Evolutionary conservation across 768 basidiomycete genomes (phyloP), one percentile per base, ranked within the genome.

Genomic region (Kwoniella dejecticola): DNA sequence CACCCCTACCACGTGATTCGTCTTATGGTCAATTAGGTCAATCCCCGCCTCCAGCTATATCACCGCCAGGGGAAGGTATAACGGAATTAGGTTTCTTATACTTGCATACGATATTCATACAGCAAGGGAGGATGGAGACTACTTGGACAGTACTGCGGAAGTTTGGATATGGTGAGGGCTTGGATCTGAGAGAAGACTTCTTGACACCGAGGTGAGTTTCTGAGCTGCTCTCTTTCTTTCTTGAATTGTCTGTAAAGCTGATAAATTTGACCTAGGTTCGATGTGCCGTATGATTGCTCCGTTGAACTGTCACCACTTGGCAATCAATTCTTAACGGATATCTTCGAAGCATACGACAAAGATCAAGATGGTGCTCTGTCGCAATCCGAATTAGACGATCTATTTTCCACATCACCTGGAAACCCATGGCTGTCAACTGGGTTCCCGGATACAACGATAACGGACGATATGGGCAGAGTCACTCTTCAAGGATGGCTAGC

Each of bases 401-500:
- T 97, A 7, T 96, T 99, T 78, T 89, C 87, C 68, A 97, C 95
- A 8, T 90, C 92, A 13, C 93, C 95, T 0, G 95, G 93, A 1
- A 94, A 94, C 74, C 95, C 95, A n/a, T 99, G 95, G 95, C 83
- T 85, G 13, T 84, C 83, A n/a, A 88, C 89, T 70, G 89, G 88
- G 47, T 96, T 95, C 79, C 90, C 93, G 0, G 90, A 94, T 69
- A 92, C 87, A 12, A 91, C 91, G 4, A 83, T 92, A 45, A 87
- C 89, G 15, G 88, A 91, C 68, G 92, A 93, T 70, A 83, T 86
- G 10, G 92, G 91, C 11, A 87, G 90, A 27, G 89, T 97, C 17
- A 97, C 94, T n/a, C 79, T 99, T 44, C 94, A 97, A 80, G 91
- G 92, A 1, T 99, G 95, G 95, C 81, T 98, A 26, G 95, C 95